Evolutionary conservation across 306 rosid species (phyloP).

Genomic region (Potentilla sterilis): DNA sequence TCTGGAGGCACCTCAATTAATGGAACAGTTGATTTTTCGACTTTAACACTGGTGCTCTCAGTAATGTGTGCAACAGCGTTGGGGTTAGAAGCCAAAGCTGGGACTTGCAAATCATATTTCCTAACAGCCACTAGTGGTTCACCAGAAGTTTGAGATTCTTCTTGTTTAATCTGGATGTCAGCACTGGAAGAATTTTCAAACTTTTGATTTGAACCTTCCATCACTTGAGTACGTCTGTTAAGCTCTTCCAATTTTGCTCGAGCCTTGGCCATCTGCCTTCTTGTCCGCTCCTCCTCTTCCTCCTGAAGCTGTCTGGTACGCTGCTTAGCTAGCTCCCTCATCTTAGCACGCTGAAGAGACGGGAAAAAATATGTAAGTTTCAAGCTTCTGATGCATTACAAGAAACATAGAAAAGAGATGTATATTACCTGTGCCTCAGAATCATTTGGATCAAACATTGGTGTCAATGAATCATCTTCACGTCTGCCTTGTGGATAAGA

Average conservation of each 20-base stretch:
- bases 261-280: slow-evolving; percentile 80
- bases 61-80: slow-evolving; percentile 32
- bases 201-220: slow-evolving; percentile 44
- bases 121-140: slow-evolving; percentile 27
- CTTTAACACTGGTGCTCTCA: slow-evolving; percentile 31
- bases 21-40: slow-evolving; percentile 36
- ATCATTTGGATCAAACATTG: slow-evolving; percentile 46
- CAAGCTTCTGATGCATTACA: slow-evolving; percentile 27
- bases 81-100: slow-evolving; percentile 32
- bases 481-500: slow-evolving; percentile 43
- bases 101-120: slow-evolving; percentile 31
- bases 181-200: slow-evolving; percentile 39
- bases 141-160: slow-evolving; percentile 42
- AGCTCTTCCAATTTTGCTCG: slow-evolving; percentile 77
- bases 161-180: slow-evolving; percentile 46
- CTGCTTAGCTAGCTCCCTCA: slow-evolving; percentile 72
- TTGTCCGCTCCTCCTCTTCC: slow-evolving; percentile 81
- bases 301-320: slow-evolving; percentile 76
- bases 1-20: slow-evolving; percentile 34
- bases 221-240: slow-evolving; percentile 49
- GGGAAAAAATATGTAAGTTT: slow-evolving; percentile 11
- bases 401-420: slow-evolving; percentile 22
- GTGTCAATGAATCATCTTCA: slow-evolving; percentile 49
- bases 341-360: slow-evolving; percentile 55
- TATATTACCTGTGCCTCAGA: slow-evolving; percentile 66